A percentile compares a stretch with the other conserved stretches of the same genome.
These are phyloP conservation scores for Kwoniella heveanensis DNA, from an alignment of 768 basidiomycete genomes.

Conservation along the genomic window DNA sequence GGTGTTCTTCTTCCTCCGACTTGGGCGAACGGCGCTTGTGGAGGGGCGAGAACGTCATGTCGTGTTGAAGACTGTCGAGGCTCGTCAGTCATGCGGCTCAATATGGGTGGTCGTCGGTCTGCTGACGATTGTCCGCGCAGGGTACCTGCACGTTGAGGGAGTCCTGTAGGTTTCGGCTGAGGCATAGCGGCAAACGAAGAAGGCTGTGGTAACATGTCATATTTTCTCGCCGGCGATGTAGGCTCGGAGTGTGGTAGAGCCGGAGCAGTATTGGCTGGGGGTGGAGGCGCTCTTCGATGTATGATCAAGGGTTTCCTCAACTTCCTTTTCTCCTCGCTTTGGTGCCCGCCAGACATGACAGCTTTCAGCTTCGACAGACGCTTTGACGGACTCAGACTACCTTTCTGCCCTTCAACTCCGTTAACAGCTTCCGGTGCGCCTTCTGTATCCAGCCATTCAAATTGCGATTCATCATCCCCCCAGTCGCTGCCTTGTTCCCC, in stretches of 20 bases:
- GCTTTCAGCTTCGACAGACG: conserved; percentile 31
- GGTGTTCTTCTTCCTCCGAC: not conserved
- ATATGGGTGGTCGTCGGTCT: not conserved
- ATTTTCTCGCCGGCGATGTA: not conserved
- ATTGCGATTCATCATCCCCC: conserved; percentile 50
- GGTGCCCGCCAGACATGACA: conserved; percentile 20
- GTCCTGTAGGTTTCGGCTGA: conserved; percentile 3
- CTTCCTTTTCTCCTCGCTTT: conserved; percentile 29
- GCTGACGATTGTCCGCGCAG: conserved; percentile 1
- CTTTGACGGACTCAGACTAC: conserved; percentile 34
- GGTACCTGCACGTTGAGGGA: conserved; percentile 10
- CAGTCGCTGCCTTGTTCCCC: conserved; percentile 51
- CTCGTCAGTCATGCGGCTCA: not conserved
- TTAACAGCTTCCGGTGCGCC: conserved; percentile 38
- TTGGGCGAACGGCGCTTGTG: conserved; percentile 12
- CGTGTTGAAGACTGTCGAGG: not conserved
- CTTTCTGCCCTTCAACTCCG: conserved; percentile 24
- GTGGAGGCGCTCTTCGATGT: conserved; percentile 44
- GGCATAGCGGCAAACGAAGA: not conserved
- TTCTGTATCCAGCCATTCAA: conserved; percentile 50
- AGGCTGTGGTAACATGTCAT: conserved; percentile 5
- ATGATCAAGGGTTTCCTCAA: conserved; percentile 40
- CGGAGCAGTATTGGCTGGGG: conserved; percentile 26
- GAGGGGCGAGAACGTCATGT: conserved; percentile 5
- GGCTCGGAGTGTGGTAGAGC: conserved; percentile 8